Conservation (phyloP, 768 basidiomycete genomes). For the Leucogyrophana mollusca region DNA sequence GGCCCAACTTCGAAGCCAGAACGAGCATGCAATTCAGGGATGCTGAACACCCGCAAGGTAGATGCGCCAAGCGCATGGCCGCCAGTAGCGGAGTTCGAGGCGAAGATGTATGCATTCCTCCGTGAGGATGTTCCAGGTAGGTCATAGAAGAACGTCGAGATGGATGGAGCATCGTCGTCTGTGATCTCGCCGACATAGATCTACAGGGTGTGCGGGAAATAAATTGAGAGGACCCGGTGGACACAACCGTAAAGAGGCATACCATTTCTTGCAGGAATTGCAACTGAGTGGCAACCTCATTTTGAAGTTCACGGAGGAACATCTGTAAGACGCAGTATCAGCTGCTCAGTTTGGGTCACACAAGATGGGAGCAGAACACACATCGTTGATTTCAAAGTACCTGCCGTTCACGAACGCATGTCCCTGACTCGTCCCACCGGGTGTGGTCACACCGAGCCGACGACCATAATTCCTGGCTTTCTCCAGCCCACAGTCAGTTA, state of each 20-base stretch:
- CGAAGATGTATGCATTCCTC: constrained; percentile 77
- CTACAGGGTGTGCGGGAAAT: constrained; percentile 30
- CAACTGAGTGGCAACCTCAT: constrained; percentile 55
- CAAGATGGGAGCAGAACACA: constrained; percentile 33
- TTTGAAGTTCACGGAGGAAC: constrained; percentile 64
- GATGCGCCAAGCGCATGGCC: constrained; percentile 10
- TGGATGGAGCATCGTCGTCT: constrained; percentile 47
- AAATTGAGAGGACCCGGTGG: not conserved
- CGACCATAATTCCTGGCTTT: constrained; percentile 52
- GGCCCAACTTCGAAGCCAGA: constrained; percentile 40
- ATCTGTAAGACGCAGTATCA: constrained; percentile 40
- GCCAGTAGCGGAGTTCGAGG: constrained; percentile 36
- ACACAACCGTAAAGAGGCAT: constrained; percentile 11
- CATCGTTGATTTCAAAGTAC: constrained; percentile 65
- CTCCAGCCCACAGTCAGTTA: constrained; percentile 35
- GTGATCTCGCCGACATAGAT: constrained; percentile 57
- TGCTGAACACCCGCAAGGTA: constrained; percentile 6
- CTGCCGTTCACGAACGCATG: constrained; percentile 91
- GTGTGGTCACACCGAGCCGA: constrained; percentile 52
- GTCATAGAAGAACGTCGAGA: constrained; percentile 87
- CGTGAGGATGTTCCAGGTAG: constrained; percentile 68
- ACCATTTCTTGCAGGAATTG: constrained; percentile 76
- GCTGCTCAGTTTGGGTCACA: constrained; percentile 3
- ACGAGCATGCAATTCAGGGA: constrained; percentile 49
- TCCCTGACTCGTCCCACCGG: constrained; percentile 42